Conservation (phyloP, 208 protist genomes). For the Wallacemonas sp. region DNA sequence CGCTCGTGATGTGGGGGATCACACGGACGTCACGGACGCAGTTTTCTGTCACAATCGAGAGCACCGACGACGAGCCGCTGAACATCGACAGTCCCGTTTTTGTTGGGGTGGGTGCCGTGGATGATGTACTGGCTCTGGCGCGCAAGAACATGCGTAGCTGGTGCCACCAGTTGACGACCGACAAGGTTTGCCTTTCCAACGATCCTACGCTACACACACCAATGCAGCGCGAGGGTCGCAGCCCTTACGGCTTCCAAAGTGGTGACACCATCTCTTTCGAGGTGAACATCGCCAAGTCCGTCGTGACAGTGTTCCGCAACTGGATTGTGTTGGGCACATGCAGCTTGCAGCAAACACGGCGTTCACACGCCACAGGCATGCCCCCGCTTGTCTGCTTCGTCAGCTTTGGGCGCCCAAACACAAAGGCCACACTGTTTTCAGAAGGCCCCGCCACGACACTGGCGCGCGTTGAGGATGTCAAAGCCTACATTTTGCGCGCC, state of each 20-base stretch:
- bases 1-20: conserved; percentile 83
- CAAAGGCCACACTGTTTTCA: conserved; percentile 57
- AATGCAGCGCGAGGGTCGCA: conserved; percentile 46
- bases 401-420: conserved; percentile 63
- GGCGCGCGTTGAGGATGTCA: conserved; percentile 48
- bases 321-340: conserved; percentile 72
- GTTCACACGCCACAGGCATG: not conserved
- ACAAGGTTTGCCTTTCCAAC: conserved; percentile 52
- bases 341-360: conserved; percentile 25
- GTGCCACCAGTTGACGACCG: conserved; percentile 25
- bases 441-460: conserved; percentile 36
- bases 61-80: conserved; percentile 56
- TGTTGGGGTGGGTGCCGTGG: conserved; percentile 60
- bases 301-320: conserved; percentile 60
- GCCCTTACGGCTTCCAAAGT: conserved; percentile 70
- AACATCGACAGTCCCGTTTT: conserved; percentile 60
- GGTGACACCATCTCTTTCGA: conserved; percentile 74
- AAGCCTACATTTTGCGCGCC: conserved; percentile 45
- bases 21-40: conserved; percentile 33
- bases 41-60: conserved; percentile 75
- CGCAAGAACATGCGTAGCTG: conserved; percentile 59
- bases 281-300: conserved; percentile 41
- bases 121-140: conserved; percentile 64
- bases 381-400: conserved; percentile 69
- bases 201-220: conserved; percentile 65